Evolutionary conservation across 2,329 filamentous ascomycete species (phyloP).

Genomic region (Cladophialophora immunda): DNA sequence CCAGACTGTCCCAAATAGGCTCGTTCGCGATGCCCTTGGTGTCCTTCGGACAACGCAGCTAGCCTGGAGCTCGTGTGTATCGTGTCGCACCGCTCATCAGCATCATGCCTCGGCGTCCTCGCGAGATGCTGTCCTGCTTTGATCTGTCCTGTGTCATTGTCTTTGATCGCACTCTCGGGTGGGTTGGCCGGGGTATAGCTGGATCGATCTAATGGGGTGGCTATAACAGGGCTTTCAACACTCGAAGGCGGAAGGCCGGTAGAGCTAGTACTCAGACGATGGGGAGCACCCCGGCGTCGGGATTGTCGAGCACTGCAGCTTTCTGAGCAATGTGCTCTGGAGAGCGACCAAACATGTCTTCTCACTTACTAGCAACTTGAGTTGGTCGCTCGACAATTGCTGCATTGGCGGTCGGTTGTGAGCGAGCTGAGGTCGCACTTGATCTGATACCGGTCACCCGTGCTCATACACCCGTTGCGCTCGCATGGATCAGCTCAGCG

Average conservation of each 20-base stretch:
- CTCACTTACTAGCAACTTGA: neutral
- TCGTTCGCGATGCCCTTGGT: neutral
- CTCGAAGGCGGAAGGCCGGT: neutral
- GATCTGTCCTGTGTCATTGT: neutral
- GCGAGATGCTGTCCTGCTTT: neutral
- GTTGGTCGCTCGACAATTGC: neutral
- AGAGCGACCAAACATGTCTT: neutral
- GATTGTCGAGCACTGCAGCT: neutral
- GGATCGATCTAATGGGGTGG: neutral
- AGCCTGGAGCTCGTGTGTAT: neutral
- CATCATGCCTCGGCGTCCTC: neutral
- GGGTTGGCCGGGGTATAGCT: neutral
- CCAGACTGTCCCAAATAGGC: slow-evolving; percentile 14
- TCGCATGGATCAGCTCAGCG: neutral
- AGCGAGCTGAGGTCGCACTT: neutral
- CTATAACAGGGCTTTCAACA: neutral
- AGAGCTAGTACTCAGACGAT: neutral
- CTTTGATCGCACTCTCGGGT: neutral
- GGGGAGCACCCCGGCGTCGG: neutral
- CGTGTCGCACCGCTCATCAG: neutral
- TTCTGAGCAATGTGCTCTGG: neutral
- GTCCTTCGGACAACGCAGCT: neutral
- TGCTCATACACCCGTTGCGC: neutral
- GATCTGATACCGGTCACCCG: neutral
- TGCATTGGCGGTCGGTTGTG: neutral